Conservation (phyloP, 768 basidiomycete species). For the Psilocybe tampanensis region DNA sequence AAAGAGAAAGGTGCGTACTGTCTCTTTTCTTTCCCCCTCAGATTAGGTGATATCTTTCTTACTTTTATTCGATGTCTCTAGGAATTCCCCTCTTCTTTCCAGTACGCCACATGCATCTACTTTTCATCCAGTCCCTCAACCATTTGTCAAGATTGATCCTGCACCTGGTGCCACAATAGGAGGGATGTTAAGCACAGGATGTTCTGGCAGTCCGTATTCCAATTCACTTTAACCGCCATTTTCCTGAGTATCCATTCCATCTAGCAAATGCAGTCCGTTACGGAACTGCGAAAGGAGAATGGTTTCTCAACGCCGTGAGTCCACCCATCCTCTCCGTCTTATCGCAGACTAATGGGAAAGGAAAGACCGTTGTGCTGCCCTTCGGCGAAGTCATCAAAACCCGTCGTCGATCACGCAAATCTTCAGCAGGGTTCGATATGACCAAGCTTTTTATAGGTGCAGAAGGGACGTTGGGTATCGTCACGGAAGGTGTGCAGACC, state of each 20-base stretch:
- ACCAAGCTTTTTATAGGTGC: constrained; percentile 90
- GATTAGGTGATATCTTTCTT: not conserved
- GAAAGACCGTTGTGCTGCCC: constrained; percentile 85
- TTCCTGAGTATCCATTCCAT: not conserved
- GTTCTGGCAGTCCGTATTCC: constrained; percentile 68
- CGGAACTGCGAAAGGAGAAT: constrained; percentile 88
- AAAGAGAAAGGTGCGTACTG: constrained; percentile 53
- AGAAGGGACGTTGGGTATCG: constrained; percentile 78
- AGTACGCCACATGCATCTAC: constrained; percentile 37
- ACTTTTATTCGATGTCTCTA: constrained; percentile 22
- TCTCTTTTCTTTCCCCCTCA: not conserved
- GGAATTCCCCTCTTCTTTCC: constrained; percentile 86
- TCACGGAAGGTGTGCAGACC: constrained; percentile 68
- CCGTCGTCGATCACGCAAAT: constrained; percentile 75
- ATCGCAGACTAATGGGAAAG: not conserved
- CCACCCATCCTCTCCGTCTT: not conserved
- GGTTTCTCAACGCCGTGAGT: constrained; percentile 82
- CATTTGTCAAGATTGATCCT: constrained; percentile 60
- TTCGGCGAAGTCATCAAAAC: constrained; percentile 92
- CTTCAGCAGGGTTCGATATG: constrained; percentile 83
- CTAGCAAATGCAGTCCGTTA: constrained; percentile 81
- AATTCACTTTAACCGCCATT: not conserved
- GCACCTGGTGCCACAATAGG: constrained; percentile 82
- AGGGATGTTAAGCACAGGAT: constrained; percentile 86
- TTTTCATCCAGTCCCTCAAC: not conserved